Base-by-base conservation (phyloP, 352 stramenopile genomes). In the Globisporangium parvum region DNA sequence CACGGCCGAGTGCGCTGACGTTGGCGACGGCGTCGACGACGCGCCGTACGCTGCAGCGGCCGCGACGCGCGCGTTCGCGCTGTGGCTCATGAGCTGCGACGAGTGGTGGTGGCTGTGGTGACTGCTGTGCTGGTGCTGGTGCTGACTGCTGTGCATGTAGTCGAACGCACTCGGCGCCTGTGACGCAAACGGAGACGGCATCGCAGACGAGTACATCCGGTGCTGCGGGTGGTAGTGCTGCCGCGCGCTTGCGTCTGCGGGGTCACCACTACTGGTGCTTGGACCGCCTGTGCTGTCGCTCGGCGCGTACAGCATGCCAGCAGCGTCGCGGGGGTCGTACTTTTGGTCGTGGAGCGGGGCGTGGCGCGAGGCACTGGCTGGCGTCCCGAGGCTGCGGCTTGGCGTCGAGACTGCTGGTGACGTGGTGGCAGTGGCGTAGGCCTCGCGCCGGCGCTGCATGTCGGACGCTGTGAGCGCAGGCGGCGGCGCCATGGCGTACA, bases 401-500 rank as follows among this genome's bases (percentile, higher is more conserved):
- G 23, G 15, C 14, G 17, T 14, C 6, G 14, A 21, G 15, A 21
- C 15, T 6, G 20, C 18, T 10, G 20, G 20, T 49, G 45, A 5
- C 14, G 14, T 15, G 31, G 45, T n/a, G 26, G 20, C 20, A 0
- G 44, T 28, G 31, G 31, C 21, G 44, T 47, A 47, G 20, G 45
- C 26, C 15, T 41, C 53, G 46, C 46, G 53, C 15, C 49, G 23
- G 0, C 53, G 46, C 53, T 59, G 53, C 53, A 59, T 53, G 35
- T 59, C 53, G 9, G 46, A 23, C 31, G 46, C 53, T 14, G 45
- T 53, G 53, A 53, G 45, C 21, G 45, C 20, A 20, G 53, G 8
- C 12, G 53, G 53, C 5, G 46, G 33, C 23, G 20, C 41, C 17
- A 47, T 47, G 6, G 41, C 41, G 41, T 47, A 47, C 41, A 47